A percentile compares a stretch with the other conserved stretches of the same genome.
phyloP scores from a whole-genome alignment of 768 basidiomycete species.

The Fomitopsis serialis region DNA sequence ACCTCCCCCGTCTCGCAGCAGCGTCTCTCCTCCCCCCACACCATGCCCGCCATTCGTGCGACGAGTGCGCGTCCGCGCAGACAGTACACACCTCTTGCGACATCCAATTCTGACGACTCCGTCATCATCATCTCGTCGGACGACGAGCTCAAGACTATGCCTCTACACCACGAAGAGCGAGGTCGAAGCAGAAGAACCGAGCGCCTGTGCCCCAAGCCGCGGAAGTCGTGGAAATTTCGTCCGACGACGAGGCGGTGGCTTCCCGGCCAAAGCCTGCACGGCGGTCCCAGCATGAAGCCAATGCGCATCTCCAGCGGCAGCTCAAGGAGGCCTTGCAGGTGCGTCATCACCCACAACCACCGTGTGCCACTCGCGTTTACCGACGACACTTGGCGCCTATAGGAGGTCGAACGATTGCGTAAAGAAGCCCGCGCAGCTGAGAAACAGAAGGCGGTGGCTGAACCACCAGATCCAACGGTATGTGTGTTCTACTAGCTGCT shows the following conservation, averaged over 20 bases:
- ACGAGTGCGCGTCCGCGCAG: slow-evolving; percentile 10
- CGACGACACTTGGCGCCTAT: not conserved
- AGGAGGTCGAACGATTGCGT: slow-evolving; percentile 10
- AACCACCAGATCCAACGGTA: not conserved
- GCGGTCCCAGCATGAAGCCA: not conserved
- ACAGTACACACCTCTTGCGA: slow-evolving; percentile 2
- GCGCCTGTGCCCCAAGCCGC: slow-evolving; percentile 6
- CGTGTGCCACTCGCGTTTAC: not conserved
- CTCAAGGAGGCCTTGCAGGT: slow-evolving; percentile 12
- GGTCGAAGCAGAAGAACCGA: slow-evolving; percentile 10
- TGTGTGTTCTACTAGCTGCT: not conserved
- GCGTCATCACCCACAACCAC: not conserved
- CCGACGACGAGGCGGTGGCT: slow-evolving; percentile 15
- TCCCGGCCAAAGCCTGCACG: slow-evolving; percentile 2
- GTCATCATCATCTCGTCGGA: slow-evolving; percentile 18
- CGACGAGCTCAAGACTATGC: slow-evolving; percentile 10
- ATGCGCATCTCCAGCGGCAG: slow-evolving; percentile 1
- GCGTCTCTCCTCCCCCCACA: not conserved
- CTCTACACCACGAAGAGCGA: not conserved
- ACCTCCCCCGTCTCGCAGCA: not conserved
- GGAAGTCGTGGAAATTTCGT: slow-evolving; percentile 20
- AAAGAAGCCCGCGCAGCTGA: not conserved
- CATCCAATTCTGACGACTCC: slow-evolving; percentile 1
- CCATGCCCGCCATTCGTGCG: slow-evolving; percentile 15
- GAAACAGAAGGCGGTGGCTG: not conserved